Percentiles rank a stretch among this genome's conserved stretches.
phyloP scores from a whole-genome alignment of 768 basidiomycete species.

The Hericium alpestre region DNA sequence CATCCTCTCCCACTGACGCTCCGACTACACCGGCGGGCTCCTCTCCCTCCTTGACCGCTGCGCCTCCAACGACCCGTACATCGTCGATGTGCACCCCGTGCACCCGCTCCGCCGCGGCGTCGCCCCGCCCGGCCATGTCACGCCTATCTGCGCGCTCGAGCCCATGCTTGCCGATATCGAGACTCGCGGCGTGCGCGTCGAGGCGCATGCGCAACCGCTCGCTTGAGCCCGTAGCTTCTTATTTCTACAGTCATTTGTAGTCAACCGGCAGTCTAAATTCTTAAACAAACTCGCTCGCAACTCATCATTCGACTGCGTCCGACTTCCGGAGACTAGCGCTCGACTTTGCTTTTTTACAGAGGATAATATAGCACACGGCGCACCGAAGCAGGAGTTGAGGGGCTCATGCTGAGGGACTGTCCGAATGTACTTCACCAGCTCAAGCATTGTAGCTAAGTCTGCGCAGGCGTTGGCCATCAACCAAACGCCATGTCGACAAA shows the following conservation, averaged over 20 bases:
- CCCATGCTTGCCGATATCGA: conserved; percentile 54
- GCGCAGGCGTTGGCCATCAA: neutral
- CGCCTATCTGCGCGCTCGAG: conserved; percentile 48
- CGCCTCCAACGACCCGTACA: conserved; percentile 17
- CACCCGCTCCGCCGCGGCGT: conserved; percentile 68
- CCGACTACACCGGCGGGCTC: neutral
- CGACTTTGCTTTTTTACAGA: no score
- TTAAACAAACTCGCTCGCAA: no score
- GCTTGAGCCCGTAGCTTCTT: no score
- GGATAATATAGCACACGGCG: neutral
- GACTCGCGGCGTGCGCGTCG: conserved; percentile 41
- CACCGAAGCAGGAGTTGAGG: neutral
- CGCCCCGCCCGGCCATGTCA: conserved; percentile 49
- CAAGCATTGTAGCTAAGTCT: conserved; percentile 21
- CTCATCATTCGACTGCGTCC: no score
- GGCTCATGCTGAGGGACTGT: conserved; percentile 5
- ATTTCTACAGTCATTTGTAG: no score
- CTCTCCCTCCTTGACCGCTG: neutral
- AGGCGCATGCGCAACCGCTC: conserved; percentile 48
- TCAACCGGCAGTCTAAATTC: no score
- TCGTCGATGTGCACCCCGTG: conserved; percentile 69
- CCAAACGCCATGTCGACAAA: neutral
- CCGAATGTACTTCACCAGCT: conserved; percentile 21
- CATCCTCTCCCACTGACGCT: no score
- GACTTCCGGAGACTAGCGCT: no score